These are phyloP conservation scores for Penicillium roqueforti DNA, from an alignment of 495 filamentous ascomycete species.

Conservation along the genomic window DNA sequence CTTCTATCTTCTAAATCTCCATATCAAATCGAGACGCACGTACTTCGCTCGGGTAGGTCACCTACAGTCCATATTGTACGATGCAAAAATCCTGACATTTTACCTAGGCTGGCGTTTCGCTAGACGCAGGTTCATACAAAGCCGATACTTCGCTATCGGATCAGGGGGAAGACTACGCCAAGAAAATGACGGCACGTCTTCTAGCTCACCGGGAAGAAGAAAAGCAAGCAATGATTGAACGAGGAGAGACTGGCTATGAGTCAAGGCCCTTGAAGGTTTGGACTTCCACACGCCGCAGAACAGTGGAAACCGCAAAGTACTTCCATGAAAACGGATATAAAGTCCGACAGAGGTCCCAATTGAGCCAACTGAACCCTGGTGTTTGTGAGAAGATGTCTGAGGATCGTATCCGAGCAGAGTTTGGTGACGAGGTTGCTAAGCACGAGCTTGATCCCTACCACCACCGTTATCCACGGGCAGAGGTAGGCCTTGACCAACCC, in stretches of 20 bases:
- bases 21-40: slow-evolving; percentile 88
- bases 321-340: slow-evolving; percentile 74
- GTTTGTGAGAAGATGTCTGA: slow-evolving; percentile 91
- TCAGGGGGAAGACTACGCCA: slow-evolving; percentile 79
- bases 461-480: slow-evolving; percentile 90
- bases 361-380: slow-evolving; percentile 95
- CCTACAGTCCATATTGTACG: background rate
- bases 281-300: slow-evolving; percentile 88
- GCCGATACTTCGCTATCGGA: slow-evolving; percentile 77
- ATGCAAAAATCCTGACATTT: slow-evolving; percentile 1
- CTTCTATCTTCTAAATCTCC: slow-evolving; percentile 95
- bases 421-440: slow-evolving; percentile 84
- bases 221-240: slow-evolving; percentile 59
- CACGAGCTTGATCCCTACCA: slow-evolving; percentile 96
- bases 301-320: slow-evolving; percentile 83
- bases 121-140: slow-evolving; percentile 84
- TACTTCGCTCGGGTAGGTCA: slow-evolving; percentile 80
- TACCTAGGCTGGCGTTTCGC: slow-evolving; percentile 54
- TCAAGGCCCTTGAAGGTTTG: slow-evolving; percentile 83
- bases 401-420: slow-evolving; percentile 69
- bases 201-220: slow-evolving; percentile 78
- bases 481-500: slow-evolving; percentile 57
- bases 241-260: slow-evolving; percentile 63
- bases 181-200: slow-evolving; percentile 80
- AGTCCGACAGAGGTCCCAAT: slow-evolving; percentile 84